phyloP scores from a whole-genome alignment of 495 filamentous ascomycete species.

The Pyrenopolyporus hunteri region DNA sequence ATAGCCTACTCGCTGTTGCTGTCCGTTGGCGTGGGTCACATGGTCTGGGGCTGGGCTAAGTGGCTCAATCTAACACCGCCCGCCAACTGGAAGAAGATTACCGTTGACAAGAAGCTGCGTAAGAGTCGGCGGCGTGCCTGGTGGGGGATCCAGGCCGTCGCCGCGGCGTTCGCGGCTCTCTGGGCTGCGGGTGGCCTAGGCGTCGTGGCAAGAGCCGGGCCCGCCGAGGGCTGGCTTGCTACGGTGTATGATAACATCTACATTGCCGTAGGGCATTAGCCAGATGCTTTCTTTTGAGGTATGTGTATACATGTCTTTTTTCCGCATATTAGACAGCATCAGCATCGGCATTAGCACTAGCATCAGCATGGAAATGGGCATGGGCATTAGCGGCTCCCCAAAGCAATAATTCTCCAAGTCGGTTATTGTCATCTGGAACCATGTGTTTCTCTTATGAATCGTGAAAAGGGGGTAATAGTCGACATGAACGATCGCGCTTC shows the following conservation, averaged over 20 bases:
- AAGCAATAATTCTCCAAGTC: no score
- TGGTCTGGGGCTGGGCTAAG: slow-evolving; percentile 80
- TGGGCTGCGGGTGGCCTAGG: slow-evolving; percentile 86
- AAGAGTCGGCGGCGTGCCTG: slow-evolving; percentile 64
- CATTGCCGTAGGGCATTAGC: slow-evolving; percentile 17
- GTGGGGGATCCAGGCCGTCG: slow-evolving; percentile 70
- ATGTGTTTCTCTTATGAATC: no score
- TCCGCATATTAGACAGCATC: slow-evolving; percentile 18
- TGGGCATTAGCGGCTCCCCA: neutral
- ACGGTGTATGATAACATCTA: slow-evolving; percentile 73
- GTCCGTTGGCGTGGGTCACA: slow-evolving; percentile 73
- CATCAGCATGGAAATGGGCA: neutral
- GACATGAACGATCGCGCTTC: no score
- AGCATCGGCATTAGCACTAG: slow-evolving; percentile 16
- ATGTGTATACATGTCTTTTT: slow-evolving; percentile 22
- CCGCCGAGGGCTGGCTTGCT: slow-evolving; percentile 75
- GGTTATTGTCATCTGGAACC: no score
- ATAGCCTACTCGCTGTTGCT: slow-evolving; percentile 71
- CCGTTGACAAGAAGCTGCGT: slow-evolving; percentile 51
- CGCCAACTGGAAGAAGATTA: slow-evolving; percentile 50
- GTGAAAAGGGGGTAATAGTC: no score
- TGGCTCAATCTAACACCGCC: slow-evolving; percentile 66
- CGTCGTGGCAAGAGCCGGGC: slow-evolving; percentile 75
- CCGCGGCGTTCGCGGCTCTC: slow-evolving; percentile 60
- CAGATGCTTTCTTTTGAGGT: neutral